phyloP scores from a whole-genome alignment of 257 asterid genomes.

The Gentiana macrophylla region DNA sequence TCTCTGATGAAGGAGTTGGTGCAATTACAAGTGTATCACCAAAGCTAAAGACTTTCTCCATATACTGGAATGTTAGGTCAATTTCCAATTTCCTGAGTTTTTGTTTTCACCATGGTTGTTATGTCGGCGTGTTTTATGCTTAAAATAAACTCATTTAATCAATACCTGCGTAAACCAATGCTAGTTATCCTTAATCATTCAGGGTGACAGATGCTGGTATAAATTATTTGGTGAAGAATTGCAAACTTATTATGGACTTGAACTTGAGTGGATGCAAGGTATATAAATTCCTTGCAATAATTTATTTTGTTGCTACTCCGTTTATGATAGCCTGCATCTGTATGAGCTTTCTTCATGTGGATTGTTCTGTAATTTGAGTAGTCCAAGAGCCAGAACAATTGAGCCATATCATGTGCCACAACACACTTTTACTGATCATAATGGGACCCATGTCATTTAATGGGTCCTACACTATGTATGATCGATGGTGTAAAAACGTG shows the following conservation, averaged over 20 bases:
- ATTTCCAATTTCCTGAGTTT: slow-evolving; percentile 4
- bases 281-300: slow-evolving; percentile 10
- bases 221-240: slow-evolving; percentile 57
- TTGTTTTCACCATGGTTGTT: neutral
- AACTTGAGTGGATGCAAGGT: slow-evolving; percentile 98
- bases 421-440: too few species aligned
- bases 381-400: neutral
- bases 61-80: slow-evolving; percentile 95
- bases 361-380: neutral
- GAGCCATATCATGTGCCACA: too few species aligned
- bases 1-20: slow-evolving; percentile 74
- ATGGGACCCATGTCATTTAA: too few species aligned
- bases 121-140: slow-evolving; percentile 3
- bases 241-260: slow-evolving; percentile 56
- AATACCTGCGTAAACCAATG: neutral
- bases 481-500: too few species aligned
- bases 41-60: slow-evolving; percentile 52
- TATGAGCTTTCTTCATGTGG: neutral
- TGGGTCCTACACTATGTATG: too few species aligned
- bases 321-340: neutral
- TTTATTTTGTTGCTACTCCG: neutral
- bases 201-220: slow-evolving; percentile 83
- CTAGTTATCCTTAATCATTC: slow-evolving; percentile 15
- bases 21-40: slow-evolving; percentile 45
- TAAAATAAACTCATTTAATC: slow-evolving; percentile 1